Evolutionary conservation across 768 basidiomycete species (phyloP).

Genomic region (Pleurotus citrinopileatus): DNA sequence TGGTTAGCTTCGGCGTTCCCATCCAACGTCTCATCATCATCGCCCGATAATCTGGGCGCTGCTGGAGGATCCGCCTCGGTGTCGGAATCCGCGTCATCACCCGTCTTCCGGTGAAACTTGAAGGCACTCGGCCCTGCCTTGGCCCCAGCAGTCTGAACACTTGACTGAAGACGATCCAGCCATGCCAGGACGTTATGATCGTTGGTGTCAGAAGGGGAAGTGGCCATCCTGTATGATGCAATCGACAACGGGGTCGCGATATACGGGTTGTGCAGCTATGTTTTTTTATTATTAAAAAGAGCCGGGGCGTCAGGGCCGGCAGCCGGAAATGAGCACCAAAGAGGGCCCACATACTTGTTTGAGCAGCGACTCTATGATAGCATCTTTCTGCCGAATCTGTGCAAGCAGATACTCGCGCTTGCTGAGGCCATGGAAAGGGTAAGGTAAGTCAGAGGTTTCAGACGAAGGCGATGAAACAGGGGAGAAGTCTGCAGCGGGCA

Average conservation of each 20-base stretch:
- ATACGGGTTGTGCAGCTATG: conserved; percentile 77
- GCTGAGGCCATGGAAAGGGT: conserved; percentile 42
- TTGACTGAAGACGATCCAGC: conserved; percentile 68
- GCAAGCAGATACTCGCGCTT: conserved; percentile 86
- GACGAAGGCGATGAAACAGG: conserved; percentile 26
- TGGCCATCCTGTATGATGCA: conserved; percentile 75
- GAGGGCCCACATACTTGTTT: conserved; percentile 56
- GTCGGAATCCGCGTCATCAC: conserved; percentile 41
- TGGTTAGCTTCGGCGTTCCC: conserved; percentile 25
- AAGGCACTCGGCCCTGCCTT: conserved; percentile 42
- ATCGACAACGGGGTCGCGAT: conserved; percentile 76
- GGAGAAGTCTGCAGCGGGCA: conserved; percentile 20
- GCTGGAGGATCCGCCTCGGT: conserved; percentile 29
- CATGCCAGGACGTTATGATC: conserved; percentile 71
- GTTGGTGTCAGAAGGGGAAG: conserved; percentile 69
- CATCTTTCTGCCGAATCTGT: conserved; percentile 85
- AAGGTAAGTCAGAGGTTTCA: conserved; percentile 36
- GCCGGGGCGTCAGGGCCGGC: neutral
- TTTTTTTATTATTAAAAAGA: no score
- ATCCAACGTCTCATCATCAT: conserved; percentile 26
- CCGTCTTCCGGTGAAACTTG: conserved; percentile 34
- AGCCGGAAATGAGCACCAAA: neutral
- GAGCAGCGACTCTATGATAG: conserved; percentile 79
- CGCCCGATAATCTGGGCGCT: neutral
- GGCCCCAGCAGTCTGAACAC: conserved; percentile 48